Base-by-base conservation (phyloP, 768 basidiomycete genomes). In the Lanmaoa rubissima region DNA sequence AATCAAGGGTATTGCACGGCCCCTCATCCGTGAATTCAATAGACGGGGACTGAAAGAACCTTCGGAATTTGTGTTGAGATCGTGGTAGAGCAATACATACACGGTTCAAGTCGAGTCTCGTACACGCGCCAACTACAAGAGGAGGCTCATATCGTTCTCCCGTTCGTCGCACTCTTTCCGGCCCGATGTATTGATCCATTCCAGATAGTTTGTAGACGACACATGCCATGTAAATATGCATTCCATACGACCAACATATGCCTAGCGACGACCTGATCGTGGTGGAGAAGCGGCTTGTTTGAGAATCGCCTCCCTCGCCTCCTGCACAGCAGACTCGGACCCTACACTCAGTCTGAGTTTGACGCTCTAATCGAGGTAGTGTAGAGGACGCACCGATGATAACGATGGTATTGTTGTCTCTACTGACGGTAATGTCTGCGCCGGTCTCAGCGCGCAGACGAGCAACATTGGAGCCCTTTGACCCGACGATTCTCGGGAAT, bases 401-500 rank as follows among this genome's bases (percentile, higher is more conserved):
- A 61, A 89, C 83, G 65, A 97, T 95, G 32, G 86, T 86, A 71
- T 79, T 91, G 68, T 89, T 90, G 60, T 94, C 94, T 61, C 91
- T 85, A 71, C 92, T 85, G 53, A 98, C 92, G 42, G 84, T 91
- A 64, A 98, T 94, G 68, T 96, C 93, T 53, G 94, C 90, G 41
- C 92, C 91, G 51, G 90, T 96, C 74, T 94, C 93, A 50, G 82
- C 82, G 53, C 94, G 85, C 51, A 98, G 81, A 48, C 94, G 88
- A 51, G 88, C 81, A 49, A 98, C 90, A 64, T 93, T 98, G 28
- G 92, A 78, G 51, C 94, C 94, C 75, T 95, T 96, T 12, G 88
- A 75, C 39, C 95, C 95, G 59, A 98, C 93, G 63, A 98, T 95
- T 62, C 92, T 81, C 14, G 95, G 94, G 84, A 98, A 98, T 35